Evolutionary conservation across 306 rosid genomes (phyloP), one percentile per base, ranked within the genome.

Genomic region (Trifolium pratense): DNA sequence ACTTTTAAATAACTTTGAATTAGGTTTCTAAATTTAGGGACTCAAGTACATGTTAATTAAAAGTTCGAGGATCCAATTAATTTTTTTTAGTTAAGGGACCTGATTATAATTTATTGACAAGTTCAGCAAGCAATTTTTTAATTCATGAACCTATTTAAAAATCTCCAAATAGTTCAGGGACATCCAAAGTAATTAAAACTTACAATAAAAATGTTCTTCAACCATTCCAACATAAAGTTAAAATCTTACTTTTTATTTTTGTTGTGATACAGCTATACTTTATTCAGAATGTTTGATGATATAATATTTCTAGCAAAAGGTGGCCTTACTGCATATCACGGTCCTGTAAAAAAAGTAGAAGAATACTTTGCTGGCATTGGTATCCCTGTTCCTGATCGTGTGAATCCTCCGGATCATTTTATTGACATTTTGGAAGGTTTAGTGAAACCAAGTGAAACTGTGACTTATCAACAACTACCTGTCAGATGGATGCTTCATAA

Each of bases 401-500:
- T 86, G 68, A 90, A 90, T 84, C 96, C 96, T 74, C 96, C 96
- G 0, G 96, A 90, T 65, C 88, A 90, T 81, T 90, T 83, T 85
- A 90, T 90, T 68, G 91, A 90, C 81, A 73, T 90, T 83, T 77
- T 90, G 51, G 96, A 90, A 81, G 93, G 96, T 48, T 62, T 90
- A 57, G 96, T 81, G 79, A 90, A 84, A 65, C 86, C 89, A 85
- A 55, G 23, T 66, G 42, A 84, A 17, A 80, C 81, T 48, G 96
- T 88, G 66, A 83, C 82, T 37, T 69, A 74, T 66, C 75, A 90
- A 72, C 87, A 90, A 61, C 91, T 90, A 66, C 96, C 96, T 9
- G 87, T 90, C 25, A 82, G 91, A 68, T 90, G 96, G 96, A 90
- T 90, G 96, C 86, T 88, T 71, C 93, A 90, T 77, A 90, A 90